These are phyloP conservation scores for Jatropha podagrica DNA, from an alignment of 441 rosid genomes.

Conservation along the genomic window DNA sequence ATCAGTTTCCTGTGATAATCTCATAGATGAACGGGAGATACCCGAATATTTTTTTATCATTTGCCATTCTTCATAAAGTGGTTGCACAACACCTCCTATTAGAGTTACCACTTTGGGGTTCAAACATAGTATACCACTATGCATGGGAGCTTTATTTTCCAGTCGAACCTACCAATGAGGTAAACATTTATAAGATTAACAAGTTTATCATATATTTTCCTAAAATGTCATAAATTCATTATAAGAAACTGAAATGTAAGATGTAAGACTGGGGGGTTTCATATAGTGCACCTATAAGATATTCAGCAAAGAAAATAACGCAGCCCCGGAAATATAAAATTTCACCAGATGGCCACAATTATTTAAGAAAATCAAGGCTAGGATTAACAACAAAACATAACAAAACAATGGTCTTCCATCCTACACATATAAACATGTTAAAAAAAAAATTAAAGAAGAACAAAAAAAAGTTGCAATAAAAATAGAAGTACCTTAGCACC, in stretches of 20 bases:
- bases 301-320: not conserved
- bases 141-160: constrained; percentile 65
- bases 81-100: constrained; percentile 77
- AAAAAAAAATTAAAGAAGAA: not conserved
- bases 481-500: constrained; percentile 73
- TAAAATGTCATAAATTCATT: no score
- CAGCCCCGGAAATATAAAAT: not conserved
- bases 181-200: not conserved
- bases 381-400: no score
- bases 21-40: constrained; percentile 54
- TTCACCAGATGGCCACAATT: not conserved
- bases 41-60: constrained; percentile 72
- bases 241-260: no score
- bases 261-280: no score
- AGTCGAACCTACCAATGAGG: constrained; percentile 59
- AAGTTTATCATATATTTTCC: not conserved
- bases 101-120: constrained; percentile 57
- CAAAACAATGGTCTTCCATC: not conserved
- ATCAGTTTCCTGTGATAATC: constrained; percentile 45
- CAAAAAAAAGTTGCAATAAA: not conserved
- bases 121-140: constrained; percentile 66
- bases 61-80: constrained; percentile 87
- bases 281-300: not conserved
- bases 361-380: no score
- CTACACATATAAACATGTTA: not conserved